Evolutionary conservation across 768 basidiomycete genomes (phyloP).

Genomic region (Suillus hirtellus): DNA sequence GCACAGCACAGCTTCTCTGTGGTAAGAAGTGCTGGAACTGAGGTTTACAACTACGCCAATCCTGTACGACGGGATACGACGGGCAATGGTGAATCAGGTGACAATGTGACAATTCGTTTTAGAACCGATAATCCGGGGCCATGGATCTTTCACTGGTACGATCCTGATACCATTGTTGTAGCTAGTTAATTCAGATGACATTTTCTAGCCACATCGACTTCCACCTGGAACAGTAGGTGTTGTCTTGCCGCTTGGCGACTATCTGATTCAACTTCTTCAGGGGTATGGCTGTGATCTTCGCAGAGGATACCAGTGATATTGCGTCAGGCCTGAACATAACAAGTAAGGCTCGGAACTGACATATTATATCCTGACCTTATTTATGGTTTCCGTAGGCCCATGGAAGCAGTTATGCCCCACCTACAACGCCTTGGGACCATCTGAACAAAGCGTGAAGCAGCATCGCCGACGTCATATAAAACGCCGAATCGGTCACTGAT

Average conservation of each 20-base stretch:
- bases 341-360: conserved; percentile 14
- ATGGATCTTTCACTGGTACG: conserved; percentile 47
- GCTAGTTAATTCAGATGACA: neutral
- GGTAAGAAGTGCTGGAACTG: conserved; percentile 39
- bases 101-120: conserved; percentile 60
- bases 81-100: conserved; percentile 26
- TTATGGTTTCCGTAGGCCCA: neutral
- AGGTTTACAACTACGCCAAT: conserved; percentile 41
- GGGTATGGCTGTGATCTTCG: conserved; percentile 42
- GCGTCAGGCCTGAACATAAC: conserved; percentile 18
- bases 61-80: conserved; percentile 57
- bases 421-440: conserved; percentile 5
- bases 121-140: conserved; percentile 68
- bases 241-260: conserved; percentile 4
- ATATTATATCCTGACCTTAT: neutral
- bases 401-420: conserved; percentile 11
- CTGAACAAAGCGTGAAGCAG: neutral
- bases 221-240: conserved; percentile 33
- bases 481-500: neutral
- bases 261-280: conserved; percentile 39
- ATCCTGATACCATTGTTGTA: neutral
- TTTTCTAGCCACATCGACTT: conserved; percentile 37
- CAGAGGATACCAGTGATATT: conserved; percentile 33
- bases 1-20: conserved; percentile 43
- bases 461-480: neutral